phyloP scores from a whole-genome alignment of 805 yeast species.

The Lachancea sp. region DNA sequence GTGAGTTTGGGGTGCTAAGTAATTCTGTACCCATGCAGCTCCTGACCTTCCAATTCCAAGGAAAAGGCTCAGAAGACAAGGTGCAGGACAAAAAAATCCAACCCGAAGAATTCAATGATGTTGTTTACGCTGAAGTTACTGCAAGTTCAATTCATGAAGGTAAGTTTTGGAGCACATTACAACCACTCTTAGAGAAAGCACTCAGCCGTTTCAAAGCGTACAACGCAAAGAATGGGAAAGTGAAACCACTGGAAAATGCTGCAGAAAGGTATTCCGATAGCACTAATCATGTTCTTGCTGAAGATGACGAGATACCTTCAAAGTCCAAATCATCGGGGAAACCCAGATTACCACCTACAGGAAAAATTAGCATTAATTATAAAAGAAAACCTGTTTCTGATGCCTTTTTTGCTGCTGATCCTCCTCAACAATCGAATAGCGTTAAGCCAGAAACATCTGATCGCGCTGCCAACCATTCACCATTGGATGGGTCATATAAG shows the following conservation, averaged over 20 bases:
- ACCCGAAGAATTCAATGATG: slow-evolving; percentile 59
- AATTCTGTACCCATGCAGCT: slow-evolving; percentile 86
- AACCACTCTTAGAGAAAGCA: slow-evolving; percentile 45
- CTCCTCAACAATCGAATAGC: background rate
- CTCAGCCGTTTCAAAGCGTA: slow-evolving; percentile 38
- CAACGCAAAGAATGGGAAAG: slow-evolving; percentile 40
- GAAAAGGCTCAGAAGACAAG: slow-evolving; percentile 58
- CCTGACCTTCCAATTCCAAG: slow-evolving; percentile 49
- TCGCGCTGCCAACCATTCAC: too few species aligned
- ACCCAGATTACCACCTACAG: slow-evolving; percentile 85
- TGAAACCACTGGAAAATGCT: slow-evolving; percentile 18
- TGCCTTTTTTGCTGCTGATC: slow-evolving; percentile 47
- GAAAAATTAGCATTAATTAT: slow-evolving; percentile 67
- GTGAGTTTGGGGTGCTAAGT: slow-evolving; percentile 79
- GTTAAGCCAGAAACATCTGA: background rate
- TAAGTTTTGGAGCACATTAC: slow-evolving; percentile 44
- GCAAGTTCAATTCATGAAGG: slow-evolving; percentile 47
- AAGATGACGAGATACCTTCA: slow-evolving; percentile 80
- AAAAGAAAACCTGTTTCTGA: slow-evolving; percentile 55
- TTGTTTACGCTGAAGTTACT: slow-evolving; percentile 46
- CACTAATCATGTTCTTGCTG: slow-evolving; percentile 50
- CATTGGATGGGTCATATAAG: too few species aligned
- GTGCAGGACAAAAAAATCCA: slow-evolving; percentile 46
- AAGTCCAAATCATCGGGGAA: slow-evolving; percentile 61
- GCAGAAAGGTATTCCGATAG: slow-evolving; percentile 17